A percentile compares a stretch with the other conserved stretches of the same genome.
Evolutionary conservation across 306 rosid species (phyloP).

Genomic region (Castanea sativa): DNA sequence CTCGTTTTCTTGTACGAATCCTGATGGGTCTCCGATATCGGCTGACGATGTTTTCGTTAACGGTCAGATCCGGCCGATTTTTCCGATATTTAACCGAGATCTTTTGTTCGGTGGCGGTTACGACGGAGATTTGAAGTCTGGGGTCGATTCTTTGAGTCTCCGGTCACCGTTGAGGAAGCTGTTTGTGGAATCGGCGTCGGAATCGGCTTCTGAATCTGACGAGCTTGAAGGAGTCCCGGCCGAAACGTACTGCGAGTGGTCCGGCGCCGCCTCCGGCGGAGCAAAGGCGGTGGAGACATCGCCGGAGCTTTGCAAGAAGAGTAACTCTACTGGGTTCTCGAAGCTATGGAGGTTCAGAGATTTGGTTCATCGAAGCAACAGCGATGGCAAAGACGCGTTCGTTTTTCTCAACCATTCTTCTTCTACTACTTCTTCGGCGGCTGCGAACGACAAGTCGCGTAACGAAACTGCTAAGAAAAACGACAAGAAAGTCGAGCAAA

Average conservation of each 20-base stretch:
- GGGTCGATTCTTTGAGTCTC: neutral
- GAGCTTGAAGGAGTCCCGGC: constrained; percentile 24
- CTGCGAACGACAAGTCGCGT: neutral
- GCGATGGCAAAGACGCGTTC: constrained; percentile 83
- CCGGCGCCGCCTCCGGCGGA: constrained; percentile 23
- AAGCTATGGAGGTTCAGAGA: constrained; percentile 74
- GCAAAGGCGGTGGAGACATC: constrained; percentile 33
- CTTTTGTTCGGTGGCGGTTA: constrained; percentile 39
- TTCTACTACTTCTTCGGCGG: too few species aligned
- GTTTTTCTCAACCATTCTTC: constrained; percentile 47
- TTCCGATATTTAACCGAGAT: constrained; percentile 58
- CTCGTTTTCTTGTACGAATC: constrained; percentile 48
- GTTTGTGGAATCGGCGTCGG: constrained; percentile 35
- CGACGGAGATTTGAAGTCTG: constrained; percentile 12
- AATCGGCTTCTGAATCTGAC: constrained; percentile 25
- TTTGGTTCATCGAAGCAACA: constrained; percentile 57
- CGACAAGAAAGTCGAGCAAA: neutral
- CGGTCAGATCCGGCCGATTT: constrained; percentile 75
- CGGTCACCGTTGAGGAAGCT: constrained; percentile 54
- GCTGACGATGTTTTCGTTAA: constrained; percentile 69
- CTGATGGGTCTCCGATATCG: constrained; percentile 52
- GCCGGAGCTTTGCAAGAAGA: constrained; percentile 47
- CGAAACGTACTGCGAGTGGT: constrained; percentile 76
- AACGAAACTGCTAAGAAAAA: neutral
- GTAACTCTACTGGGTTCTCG: constrained; percentile 82